A percentile compares a stretch with the other conserved stretches of the same genome.
phyloP scores from a whole-genome alignment of 2,329 filamentous ascomycete genomes.

The Colletotrichum sp. region DNA sequence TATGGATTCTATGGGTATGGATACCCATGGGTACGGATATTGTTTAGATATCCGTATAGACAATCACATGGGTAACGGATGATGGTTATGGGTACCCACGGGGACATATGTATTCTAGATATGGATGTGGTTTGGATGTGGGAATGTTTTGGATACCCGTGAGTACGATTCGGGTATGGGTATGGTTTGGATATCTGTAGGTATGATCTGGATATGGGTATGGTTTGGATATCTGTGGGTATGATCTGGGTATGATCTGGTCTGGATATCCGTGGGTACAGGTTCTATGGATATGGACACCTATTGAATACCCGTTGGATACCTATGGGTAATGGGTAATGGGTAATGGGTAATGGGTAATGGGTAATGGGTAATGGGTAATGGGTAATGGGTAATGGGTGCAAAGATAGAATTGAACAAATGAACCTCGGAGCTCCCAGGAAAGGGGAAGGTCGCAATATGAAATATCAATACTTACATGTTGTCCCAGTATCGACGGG shows the following conservation, averaged over 20 bases:
- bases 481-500: constrained; percentile 65
- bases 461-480: constrained; percentile 36
- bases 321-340: not conserved
- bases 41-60: not conserved
- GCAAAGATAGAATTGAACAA: not conserved
- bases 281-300: not conserved
- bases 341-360: no score
- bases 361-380: no score
- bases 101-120: not conserved
- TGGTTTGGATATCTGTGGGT: no score
- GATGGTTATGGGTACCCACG: not conserved
- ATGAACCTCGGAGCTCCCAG: not conserved
- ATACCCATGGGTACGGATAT: not conserved
- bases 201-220: no score
- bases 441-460: not conserved
- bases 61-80: not conserved
- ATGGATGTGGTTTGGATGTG: not conserved
- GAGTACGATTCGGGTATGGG: no score
- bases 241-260: no score
- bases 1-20: not conserved
- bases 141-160: no score
- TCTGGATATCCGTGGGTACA: not conserved
- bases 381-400: not conserved
- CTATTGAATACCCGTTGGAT: not conserved
- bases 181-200: no score